Conservation (phyloP, 768 basidiomycete species). For the Collybia sordida region DNA sequence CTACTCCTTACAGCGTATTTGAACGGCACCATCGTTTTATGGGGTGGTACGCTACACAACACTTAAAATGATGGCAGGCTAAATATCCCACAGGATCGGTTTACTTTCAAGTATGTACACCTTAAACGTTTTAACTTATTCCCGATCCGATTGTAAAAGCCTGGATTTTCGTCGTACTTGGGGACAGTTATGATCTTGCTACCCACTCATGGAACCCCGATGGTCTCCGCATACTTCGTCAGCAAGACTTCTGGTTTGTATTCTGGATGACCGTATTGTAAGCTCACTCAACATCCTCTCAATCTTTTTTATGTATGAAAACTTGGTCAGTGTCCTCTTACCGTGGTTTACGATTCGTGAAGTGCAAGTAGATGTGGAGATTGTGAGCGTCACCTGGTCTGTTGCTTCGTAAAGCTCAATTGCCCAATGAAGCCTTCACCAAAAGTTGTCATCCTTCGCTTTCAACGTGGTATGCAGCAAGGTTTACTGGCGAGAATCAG, state of each 20-base stretch:
- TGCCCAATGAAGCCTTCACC: constrained; percentile 59
- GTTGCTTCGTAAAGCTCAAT: constrained; percentile 3
- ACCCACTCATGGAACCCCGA: constrained; percentile 61
- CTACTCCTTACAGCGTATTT: constrained; percentile 51
- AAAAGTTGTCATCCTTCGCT: constrained; percentile 77
- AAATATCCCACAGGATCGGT: constrained; percentile 34
- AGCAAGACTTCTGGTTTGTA: constrained; percentile 81
- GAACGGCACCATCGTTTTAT: constrained; percentile 82
- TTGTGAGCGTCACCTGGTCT: constrained; percentile 43
- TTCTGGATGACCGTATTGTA: constrained; percentile 75
- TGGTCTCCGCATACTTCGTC: constrained; percentile 55
- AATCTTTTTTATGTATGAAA: background rate
- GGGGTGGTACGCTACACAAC: constrained; percentile 56
- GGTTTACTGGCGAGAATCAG: constrained; percentile 78
- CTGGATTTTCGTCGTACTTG: constrained; percentile 71
- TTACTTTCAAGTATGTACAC: constrained; percentile 48
- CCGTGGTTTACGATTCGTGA: constrained; percentile 79
- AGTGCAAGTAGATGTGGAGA: constrained; percentile 75
- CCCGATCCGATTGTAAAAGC: constrained; percentile 24
- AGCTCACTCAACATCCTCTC: constrained; percentile 14
- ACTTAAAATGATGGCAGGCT: constrained; percentile 2
- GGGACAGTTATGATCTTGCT: constrained; percentile 59
- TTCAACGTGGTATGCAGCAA: constrained; percentile 86
- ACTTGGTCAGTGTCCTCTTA: constrained; percentile 51
- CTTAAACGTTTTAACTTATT: background rate